Percentiles rank a stretch among this genome's conserved stretches.
Evolutionary conservation across 768 basidiomycete species (phyloP).

Genomic region (Boletales sp.): DNA sequence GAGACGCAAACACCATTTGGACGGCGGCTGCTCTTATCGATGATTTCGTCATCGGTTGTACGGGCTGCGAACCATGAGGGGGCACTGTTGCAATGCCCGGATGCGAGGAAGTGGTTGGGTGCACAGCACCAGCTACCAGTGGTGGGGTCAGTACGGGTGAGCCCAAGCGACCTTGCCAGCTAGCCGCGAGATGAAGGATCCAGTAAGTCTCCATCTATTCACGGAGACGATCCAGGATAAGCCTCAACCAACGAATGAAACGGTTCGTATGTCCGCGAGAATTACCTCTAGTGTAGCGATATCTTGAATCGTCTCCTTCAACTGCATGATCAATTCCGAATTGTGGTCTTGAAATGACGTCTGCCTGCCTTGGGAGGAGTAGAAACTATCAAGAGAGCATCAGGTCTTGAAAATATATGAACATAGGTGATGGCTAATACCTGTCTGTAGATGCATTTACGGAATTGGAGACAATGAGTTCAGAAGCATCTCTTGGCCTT

Average conservation of each 20-base stretch:
- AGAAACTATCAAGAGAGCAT: conserved; percentile 51
- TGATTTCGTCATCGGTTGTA: conserved; percentile 14
- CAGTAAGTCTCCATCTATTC: conserved; percentile 84
- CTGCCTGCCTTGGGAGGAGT: conserved; percentile 81
- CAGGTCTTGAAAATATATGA: conserved; percentile 2
- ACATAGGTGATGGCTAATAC: conserved; percentile 30
- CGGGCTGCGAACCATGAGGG: not conserved
- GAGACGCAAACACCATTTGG: conserved; percentile 81
- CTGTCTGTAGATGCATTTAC: conserved; percentile 84
- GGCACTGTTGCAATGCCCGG: conserved; percentile 6
- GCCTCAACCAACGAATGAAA: not conserved
- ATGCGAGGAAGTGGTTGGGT: conserved; percentile 22
- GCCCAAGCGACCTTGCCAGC: conserved; percentile 47
- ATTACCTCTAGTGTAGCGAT: conserved; percentile 68
- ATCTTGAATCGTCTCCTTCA: conserved; percentile 48
- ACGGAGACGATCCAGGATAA: conserved; percentile 1
- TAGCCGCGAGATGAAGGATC: conserved; percentile 72
- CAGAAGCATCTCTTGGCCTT: conserved; percentile 38
- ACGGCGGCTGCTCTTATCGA: conserved; percentile 71
- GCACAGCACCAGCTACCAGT: conserved; percentile 42
- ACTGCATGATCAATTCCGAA: conserved; percentile 52
- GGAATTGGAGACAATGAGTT: conserved; percentile 37
- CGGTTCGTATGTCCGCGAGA: not conserved
- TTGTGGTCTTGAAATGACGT: conserved; percentile 81
- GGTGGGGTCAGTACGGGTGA: conserved; percentile 34